phyloP scores from a whole-genome alignment of 2,329 filamentous ascomycete genomes.

The Sporothrix mexicana region DNA sequence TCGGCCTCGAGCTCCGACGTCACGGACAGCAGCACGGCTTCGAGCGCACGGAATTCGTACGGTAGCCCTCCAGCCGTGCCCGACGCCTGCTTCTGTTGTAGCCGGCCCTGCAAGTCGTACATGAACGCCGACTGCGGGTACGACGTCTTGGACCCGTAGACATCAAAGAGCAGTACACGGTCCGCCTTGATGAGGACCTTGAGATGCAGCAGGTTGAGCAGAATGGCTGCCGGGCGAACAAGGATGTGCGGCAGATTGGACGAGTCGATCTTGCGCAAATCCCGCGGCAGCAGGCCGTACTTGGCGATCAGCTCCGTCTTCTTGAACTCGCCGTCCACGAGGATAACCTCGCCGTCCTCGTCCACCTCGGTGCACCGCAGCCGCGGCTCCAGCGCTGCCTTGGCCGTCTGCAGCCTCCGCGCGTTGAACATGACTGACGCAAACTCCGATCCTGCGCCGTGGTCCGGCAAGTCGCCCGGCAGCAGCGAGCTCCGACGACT shows the following conservation, averaged over 20 bases:
- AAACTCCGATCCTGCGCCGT: constrained; percentile 43
- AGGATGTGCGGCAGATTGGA: constrained; percentile 95
- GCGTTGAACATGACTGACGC: constrained; percentile 47
- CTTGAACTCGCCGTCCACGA: constrained; percentile 95
- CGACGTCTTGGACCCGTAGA: constrained; percentile 91
- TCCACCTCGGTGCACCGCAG: constrained; percentile 95
- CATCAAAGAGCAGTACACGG: constrained; percentile 89
- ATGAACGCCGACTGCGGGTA: constrained; percentile 97
- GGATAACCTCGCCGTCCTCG: constrained; percentile 85
- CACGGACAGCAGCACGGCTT: constrained; percentile 92
- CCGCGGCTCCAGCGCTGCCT: constrained; percentile 81
- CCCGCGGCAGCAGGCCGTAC: constrained; percentile 91
- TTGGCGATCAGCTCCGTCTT: constrained; percentile 97
- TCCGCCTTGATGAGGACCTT: constrained; percentile 95
- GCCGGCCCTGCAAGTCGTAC: constrained; percentile 92
- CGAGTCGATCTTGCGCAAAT: constrained; percentile 96
- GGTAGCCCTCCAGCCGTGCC: constrained; percentile 58
- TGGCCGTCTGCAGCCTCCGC: constrained; percentile 72
- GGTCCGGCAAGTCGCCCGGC: constrained; percentile 64
- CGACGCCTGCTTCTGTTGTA: constrained; percentile 70
- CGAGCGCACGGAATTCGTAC: constrained; percentile 94
- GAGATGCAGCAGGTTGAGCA: constrained; percentile 95
- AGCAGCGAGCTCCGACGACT: constrained; percentile 45
- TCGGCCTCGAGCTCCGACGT: constrained; percentile 91
- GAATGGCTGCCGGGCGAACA: constrained; percentile 87